Evolutionary conservation across 2,329 filamentous ascomycete species (phyloP), one percentile per base, ranked within the genome.

Genomic region (Cladosporium sphaerospermum): DNA sequence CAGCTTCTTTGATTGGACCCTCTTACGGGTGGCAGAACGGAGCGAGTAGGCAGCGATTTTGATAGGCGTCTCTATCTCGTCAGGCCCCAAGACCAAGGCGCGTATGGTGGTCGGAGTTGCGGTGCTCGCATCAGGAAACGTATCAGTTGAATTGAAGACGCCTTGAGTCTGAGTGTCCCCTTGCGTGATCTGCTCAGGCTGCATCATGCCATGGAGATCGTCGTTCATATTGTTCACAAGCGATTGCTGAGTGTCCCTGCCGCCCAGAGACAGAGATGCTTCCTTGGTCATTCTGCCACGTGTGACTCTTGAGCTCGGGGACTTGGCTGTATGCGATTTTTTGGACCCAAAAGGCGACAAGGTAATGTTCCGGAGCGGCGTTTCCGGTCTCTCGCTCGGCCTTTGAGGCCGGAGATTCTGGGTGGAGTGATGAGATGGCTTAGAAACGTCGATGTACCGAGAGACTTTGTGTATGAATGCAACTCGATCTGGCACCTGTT

Each of bases 91-190:
- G 23, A 28, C 23, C 23, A 7, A 28, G 23, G 41, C 32, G n/a
- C 32, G 49, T 13, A 32, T 18, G 5, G 53, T 44, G 8, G 45
- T 54, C 10, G 44, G 39, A 9, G 49, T 53, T 39, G 45, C 53
- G n/a, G 43, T 54, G 7, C n/a, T 23, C 10, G 23, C 44, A 33
- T 47, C 45, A 16, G 46, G 43, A 39, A 14, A 13, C 36, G 36
- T 16, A 9, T 13, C 2, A 13, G 36, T 16, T 14, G 36, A 14
- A n/a, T 4, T 4, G 23, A 42, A 42, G 19, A 28, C 45, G 41
- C 42, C 39, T 44, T 65, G 62, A 2, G 57, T 60, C 32, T 68
- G 65, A 9, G 65, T 68, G 37, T 68, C 65, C 14, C 64, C 65
- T 55, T 68, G 64, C 4, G 60, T 64, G 14, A 66, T 54, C 14